These are phyloP conservation scores for Cordyceps cicadae DNA, from an alignment of 2,329 filamentous ascomycete genomes.

Conservation along the genomic window DNA sequence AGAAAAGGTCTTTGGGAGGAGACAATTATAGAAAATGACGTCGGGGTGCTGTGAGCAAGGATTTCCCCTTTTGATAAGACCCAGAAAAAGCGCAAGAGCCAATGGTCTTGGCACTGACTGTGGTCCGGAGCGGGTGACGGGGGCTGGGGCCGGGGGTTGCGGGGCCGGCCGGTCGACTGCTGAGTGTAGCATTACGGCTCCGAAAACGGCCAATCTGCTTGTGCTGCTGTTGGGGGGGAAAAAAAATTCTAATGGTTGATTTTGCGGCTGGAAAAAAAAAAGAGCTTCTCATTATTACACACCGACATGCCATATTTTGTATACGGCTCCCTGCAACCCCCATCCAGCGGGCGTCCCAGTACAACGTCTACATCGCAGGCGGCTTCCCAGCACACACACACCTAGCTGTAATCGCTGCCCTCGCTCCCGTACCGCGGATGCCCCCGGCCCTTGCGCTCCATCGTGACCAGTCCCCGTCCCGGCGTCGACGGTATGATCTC, in stretches of 20 bases:
- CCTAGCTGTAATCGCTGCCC: neutral
- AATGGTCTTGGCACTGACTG: neutral
- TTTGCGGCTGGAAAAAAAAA: too few relatives aligned
- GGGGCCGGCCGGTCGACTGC: neutral
- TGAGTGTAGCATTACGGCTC: neutral
- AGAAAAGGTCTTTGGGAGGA: neutral
- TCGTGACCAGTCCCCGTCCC: slow-evolving; percentile 13
- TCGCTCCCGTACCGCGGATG: slow-evolving; percentile 9
- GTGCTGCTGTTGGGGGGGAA: neutral
- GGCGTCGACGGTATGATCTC: slow-evolving; percentile 15
- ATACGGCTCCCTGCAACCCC: neutral
- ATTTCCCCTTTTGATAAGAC: neutral
- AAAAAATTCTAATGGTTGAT: too few relatives aligned
- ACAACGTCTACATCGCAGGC: too few relatives aligned
- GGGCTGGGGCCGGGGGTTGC: neutral
- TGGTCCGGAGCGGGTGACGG: neutral
- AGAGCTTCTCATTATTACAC: too few relatives aligned
- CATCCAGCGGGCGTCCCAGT: too few relatives aligned
- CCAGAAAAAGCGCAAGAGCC: neutral
- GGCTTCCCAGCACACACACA: neutral
- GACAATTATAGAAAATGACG: neutral
- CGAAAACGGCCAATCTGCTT: neutral
- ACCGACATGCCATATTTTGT: neutral
- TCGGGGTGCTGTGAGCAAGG: neutral
- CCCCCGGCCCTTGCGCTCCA: slow-evolving; percentile 18